Evolutionary conservation across 257 asterid genomes (phyloP).

Genomic region (Solanum pennellii): DNA sequence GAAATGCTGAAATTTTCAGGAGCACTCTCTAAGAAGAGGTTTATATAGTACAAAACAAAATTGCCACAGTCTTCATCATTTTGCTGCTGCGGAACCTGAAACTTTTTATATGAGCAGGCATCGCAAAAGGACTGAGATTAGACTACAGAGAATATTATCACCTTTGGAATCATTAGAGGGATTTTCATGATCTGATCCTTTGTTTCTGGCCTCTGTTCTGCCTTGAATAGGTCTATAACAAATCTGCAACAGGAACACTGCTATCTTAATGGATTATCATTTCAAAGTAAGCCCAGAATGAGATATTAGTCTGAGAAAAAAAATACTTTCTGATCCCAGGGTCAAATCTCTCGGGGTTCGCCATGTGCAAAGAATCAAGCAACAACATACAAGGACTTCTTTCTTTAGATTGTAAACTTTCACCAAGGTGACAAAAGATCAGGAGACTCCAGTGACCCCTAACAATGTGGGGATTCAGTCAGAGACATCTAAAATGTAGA

Average conservation of each 20-base stretch:
- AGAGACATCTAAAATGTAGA: background rate
- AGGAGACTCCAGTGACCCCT: constrained; percentile 85
- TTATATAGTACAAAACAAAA: constrained; percentile 42
- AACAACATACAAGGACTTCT: constrained; percentile 53
- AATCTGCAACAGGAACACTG: constrained; percentile 24
- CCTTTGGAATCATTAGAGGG: constrained; percentile 68
- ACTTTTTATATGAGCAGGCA: background rate
- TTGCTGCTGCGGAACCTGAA: constrained; percentile 79
- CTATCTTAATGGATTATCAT: background rate
- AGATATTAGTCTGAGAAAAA: background rate
- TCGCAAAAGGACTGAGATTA: background rate
- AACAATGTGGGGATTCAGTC: constrained; percentile 1
- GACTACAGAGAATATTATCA: background rate
- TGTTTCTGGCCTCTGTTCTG: constrained; percentile 22
- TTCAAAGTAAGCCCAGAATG: background rate
- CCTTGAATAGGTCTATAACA: constrained; percentile 34
- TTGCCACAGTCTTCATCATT: constrained; percentile 48
- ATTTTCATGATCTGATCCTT: constrained; percentile 21
- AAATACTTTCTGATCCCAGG: constrained; percentile 54
- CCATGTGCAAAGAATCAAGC: constrained; percentile 46
- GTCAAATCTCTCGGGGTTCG: constrained; percentile 39
- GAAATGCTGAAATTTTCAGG: constrained; percentile 35
- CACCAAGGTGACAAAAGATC: constrained; percentile 64
- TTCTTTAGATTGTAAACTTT: constrained; percentile 17
- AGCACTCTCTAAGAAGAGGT: constrained; percentile 36